Percentiles rank a stretch among this genome's conserved stretches.
Conservation (phyloP, 768 basidiomycete species). For the Suillus subluteus region DNA sequence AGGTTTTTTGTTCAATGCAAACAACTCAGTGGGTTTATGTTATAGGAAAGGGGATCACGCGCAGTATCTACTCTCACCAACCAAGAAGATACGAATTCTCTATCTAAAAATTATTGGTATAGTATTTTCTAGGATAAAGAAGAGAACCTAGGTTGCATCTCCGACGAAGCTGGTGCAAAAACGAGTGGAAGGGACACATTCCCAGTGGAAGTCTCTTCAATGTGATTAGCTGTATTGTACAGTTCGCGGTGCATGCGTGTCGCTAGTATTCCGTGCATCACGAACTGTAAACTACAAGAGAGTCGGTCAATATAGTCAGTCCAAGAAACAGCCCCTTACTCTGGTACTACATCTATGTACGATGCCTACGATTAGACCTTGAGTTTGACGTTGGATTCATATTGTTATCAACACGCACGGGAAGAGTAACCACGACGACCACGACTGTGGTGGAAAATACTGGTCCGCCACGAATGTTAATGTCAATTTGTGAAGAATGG, state of each 20-base stretch:
- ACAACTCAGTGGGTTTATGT: background rate
- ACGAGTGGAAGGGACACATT: background rate
- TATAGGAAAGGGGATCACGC: background rate
- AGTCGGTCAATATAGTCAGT: background rate
- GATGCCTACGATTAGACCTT: background rate
- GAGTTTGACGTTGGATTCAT: background rate
- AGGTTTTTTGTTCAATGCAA: too few relatives aligned
- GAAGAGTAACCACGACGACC: background rate
- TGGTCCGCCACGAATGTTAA: background rate
- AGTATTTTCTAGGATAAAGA: conserved; percentile 29
- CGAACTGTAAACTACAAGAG: background rate
- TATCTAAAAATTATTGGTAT: conserved; percentile 37
- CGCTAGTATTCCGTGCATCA: background rate
- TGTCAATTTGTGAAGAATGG: background rate
- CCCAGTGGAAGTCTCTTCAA: background rate
- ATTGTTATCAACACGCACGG: background rate
- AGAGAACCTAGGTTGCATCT: background rate
- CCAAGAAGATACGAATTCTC: conserved; percentile 9
- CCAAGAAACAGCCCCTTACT: background rate
- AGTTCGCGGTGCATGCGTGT: background rate
- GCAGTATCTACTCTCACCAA: background rate
- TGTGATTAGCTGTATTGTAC: background rate
- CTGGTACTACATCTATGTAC: background rate
- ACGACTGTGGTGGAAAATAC: background rate
- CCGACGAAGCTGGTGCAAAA: background rate